Evolutionary conservation across 1,284 basidiomycete species (phyloP), one percentile per base, ranked within the genome.

Genomic region (Cutaneotrichosporon arboriforme): DNA sequence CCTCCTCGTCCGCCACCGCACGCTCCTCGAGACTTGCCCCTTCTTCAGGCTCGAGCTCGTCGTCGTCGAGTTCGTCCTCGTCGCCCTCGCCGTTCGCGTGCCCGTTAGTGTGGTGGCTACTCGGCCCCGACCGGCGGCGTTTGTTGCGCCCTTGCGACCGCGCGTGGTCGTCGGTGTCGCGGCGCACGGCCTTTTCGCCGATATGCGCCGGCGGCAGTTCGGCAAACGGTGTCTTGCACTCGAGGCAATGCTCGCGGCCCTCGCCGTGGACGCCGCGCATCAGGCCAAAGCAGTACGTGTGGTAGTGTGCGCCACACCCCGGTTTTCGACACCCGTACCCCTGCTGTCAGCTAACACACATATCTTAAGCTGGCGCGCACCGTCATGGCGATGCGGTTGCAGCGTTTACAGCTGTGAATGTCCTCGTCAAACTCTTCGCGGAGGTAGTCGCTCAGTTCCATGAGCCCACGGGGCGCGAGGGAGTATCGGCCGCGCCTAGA

Each of bases 371-470:
- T 13, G 10, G 0, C 7, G 58, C 71, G 61, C 52, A 74, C 73
- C 8, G 63, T 59, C 45, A 68, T 40, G 15, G 72, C 57, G 8
- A 69, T 38, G 49, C 66, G 62, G 36, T 57, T 55, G 47, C 73
- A 75, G 17, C 62, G 57, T 7, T 42, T 42, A 49, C 72, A 75
- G 3, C 52, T 58, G 18, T 63, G 60, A 9, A 73, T 39, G 23
- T 58, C 52, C 10, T 69, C 70, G 12, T 63, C 61, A 21, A 64
- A 69, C 46, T 69, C 62, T 36, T 63, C 53, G 33, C 58, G 61
- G 18, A 75, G 58, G 54, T 68, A 74, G 21, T 59, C 46, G 33
- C 70, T 68, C 1, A 75, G 62, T 54, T 75, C 73, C 22, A 66
- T 18, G 22, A 66, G 49, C 4, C 66, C 67, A 39, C 73, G 62